phyloP scores from a whole-genome alignment of 2,329 filamentous ascomycete species.

The Boeremia exigua region DNA sequence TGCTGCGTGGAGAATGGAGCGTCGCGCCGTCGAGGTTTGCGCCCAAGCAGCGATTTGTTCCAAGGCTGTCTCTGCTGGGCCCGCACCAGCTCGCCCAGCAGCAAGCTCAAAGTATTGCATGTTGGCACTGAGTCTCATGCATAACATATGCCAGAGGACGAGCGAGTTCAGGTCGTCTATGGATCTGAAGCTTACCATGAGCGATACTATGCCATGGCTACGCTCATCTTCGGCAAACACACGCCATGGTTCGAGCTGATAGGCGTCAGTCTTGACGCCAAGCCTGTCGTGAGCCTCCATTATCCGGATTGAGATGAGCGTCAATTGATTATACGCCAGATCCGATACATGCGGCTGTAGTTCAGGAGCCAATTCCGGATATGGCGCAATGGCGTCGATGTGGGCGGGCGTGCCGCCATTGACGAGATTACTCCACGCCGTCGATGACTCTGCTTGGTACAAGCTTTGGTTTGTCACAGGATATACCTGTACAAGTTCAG shows the following conservation, averaged over 20 bases:
- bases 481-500: constrained; percentile 55
- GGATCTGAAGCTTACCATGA: constrained; percentile 41
- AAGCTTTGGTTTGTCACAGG: constrained; percentile 55
- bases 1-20: constrained; percentile 59
- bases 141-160: constrained; percentile 61
- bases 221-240: constrained; percentile 57
- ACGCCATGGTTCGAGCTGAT: constrained; percentile 46
- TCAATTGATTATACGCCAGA: constrained; percentile 34
- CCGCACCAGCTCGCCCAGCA: constrained; percentile 57
- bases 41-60: constrained; percentile 60
- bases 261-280: constrained; percentile 32
- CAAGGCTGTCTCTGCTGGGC: constrained; percentile 55
- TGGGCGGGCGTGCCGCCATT: constrained; percentile 40
- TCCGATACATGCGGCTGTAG: constrained; percentile 1
- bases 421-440: constrained; percentile 41
- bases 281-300: constrained; percentile 45
- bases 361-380: constrained; percentile 11
- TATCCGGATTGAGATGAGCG: constrained; percentile 40
- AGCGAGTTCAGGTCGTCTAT: constrained; percentile 56
- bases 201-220: constrained; percentile 49
- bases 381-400: constrained; percentile 41
- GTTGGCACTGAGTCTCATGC: constrained; percentile 59
- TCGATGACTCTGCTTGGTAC: constrained; percentile 51
- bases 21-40: constrained; percentile 57
- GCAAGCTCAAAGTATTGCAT: constrained; percentile 61